Evolutionary conservation across 2,329 filamentous ascomycete genomes (phyloP).

Genomic region (Didymella segeticola): DNA sequence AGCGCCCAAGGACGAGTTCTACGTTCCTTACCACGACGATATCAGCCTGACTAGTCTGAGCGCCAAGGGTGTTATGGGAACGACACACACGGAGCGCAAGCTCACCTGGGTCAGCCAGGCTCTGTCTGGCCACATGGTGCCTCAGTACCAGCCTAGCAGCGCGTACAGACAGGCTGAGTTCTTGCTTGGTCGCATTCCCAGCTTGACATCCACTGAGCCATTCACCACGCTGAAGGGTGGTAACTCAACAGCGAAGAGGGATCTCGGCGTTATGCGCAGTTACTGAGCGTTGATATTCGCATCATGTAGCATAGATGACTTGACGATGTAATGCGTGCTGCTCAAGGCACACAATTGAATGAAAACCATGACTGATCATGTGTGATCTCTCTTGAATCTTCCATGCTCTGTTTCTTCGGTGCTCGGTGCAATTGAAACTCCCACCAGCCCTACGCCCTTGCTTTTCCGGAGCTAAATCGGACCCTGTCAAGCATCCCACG

Average conservation of each 20-base stretch:
- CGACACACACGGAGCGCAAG: constrained; percentile 74
- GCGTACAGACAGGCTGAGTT: constrained; percentile 78
- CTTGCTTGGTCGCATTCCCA: constrained; percentile 72
- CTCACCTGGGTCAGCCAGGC: constrained; percentile 73
- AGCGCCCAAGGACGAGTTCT: constrained; percentile 67
- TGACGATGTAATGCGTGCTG: constrained; percentile 3
- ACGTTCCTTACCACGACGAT: constrained; percentile 68
- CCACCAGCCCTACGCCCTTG: not conserved
- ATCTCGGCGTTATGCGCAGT: constrained; percentile 17
- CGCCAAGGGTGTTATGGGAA: constrained; percentile 72
- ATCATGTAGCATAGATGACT: not conserved
- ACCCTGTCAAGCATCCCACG: constrained; percentile 4
- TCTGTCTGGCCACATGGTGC: constrained; percentile 70
- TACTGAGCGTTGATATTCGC: not conserved
- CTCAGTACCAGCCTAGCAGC: constrained; percentile 71
- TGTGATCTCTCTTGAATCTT: not conserved
- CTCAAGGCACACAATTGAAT: not conserved
- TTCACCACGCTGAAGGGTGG: constrained; percentile 38
- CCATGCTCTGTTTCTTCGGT: not conserved
- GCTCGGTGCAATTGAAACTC: not conserved
- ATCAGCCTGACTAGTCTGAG: constrained; percentile 58
- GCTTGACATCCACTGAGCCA: constrained; percentile 51
- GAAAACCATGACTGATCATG: not conserved
- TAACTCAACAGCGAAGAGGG: constrained; percentile 19
- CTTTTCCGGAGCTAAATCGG: constrained; percentile 9